Conservation (phyloP, 176 grass and related monocot genomes). For the Puccinellia tenuiflora region DNA sequence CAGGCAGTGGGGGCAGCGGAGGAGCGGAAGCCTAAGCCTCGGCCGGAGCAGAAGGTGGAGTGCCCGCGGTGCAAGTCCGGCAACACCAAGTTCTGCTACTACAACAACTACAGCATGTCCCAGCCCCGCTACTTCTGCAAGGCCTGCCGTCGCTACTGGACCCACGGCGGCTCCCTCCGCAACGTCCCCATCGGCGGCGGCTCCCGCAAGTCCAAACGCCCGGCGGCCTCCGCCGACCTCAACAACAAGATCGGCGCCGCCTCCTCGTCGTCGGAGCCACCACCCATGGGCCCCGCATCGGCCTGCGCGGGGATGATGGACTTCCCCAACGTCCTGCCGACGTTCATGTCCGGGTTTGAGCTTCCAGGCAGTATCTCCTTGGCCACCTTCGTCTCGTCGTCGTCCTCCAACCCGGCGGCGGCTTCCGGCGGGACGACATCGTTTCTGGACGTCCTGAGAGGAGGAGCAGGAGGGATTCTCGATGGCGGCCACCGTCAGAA, state of each 20-base stretch:
- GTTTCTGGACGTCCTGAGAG: conserved; percentile 29
- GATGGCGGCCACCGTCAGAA: background rate
- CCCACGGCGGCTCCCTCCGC: conserved; percentile 32
- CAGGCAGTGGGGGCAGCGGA: background rate
- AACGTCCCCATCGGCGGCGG: conserved; percentile 32
- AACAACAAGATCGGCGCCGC: background rate
- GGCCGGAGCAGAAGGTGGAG: conserved; percentile 27
- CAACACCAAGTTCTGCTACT: conserved; percentile 81
- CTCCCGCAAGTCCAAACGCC: conserved; percentile 34
- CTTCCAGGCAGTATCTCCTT: conserved; percentile 9
- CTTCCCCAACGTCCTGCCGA: conserved; percentile 6
- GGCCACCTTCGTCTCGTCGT: background rate
- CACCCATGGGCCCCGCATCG: background rate
- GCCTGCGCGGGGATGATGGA: background rate
- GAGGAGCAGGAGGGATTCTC: background rate
- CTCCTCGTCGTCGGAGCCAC: background rate
- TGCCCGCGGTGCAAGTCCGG: conserved; percentile 56
- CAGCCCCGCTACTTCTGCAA: conserved; percentile 63
- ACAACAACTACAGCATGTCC: conserved; percentile 60
- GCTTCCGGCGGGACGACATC: background rate
- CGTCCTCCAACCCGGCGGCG: background rate
- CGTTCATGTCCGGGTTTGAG: background rate
- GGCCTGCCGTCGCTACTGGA: conserved; percentile 47
- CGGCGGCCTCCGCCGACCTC: background rate
- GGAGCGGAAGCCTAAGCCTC: conserved; percentile 35